Evolutionary conservation across 306 rosid genomes (phyloP), one percentile per base, ranked within the genome.

Genomic region (Coriaria nepalensis): DNA sequence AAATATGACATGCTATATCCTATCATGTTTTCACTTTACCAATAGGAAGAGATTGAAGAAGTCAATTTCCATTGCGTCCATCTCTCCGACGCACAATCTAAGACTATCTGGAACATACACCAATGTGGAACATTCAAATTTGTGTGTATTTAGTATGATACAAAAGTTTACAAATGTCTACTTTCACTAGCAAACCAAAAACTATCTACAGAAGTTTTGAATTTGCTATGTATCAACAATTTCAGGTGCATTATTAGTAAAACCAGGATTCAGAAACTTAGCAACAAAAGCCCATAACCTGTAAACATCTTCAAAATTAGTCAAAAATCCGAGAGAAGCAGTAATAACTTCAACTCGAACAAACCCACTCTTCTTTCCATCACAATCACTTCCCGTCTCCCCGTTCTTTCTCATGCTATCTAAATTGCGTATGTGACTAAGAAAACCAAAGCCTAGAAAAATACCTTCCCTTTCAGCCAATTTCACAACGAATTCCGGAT

Each of bases 201-300:
- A n/a, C n/a, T n/a, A n/a, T n/a, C n/a, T n/a, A n/a, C n/a, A n/a
- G n/a, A n/a, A n/a, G n/a, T n/a, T n/a, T n/a, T n/a, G n/a, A n/a
- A n/a, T n/a, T n/a, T n/a, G n/a, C n/a, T n/a, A n/a, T n/a, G n/a
- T n/a, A n/a, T 83, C 54, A 48, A 88, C 93, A 13, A 86, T 76
- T 33, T 83, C 75, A 63, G 81, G 94, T 14, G 74, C 59, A 10
- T 77, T 83, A 42, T 61, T 64, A 49, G 76, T 66, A 61, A 81
- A 81, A 47, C 66, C 13, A 3, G 90, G 93, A 66, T 81, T 81
- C 35, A 88, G 90, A 73, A 88, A 88, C 68, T 81, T 88, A 0
- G 87, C 88, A 14, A 84, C 84, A 66, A 88, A 84, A 15, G 80
- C 95, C 97, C 97, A 88, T 60, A 88, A 60, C 75, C 72, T 88